These are phyloP conservation scores for Backusella parvicylindrica DNA, from an alignment of 192 early-diverging fungal genomes.

Conservation along the genomic window DNA sequence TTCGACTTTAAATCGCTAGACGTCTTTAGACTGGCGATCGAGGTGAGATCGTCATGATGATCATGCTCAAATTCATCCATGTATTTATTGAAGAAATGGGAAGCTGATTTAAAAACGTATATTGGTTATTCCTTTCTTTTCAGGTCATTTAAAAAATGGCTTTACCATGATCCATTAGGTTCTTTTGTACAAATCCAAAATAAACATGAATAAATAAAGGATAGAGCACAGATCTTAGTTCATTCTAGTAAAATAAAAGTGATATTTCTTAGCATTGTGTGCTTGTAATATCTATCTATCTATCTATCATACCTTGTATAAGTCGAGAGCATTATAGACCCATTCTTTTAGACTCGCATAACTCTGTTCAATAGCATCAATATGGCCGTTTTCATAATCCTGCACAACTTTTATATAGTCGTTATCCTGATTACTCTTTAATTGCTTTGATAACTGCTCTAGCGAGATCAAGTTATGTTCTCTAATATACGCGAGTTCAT, in stretches of 20 bases:
- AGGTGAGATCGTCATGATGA: constrained; percentile 69
- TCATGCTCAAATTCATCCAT: constrained; percentile 69
- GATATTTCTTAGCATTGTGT: background rate
- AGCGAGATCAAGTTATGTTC: constrained; percentile 7
- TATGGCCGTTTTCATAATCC: constrained; percentile 38
- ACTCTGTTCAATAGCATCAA: constrained; percentile 75
- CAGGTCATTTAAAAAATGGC: background rate
- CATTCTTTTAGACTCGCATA: constrained; percentile 75
- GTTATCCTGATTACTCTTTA: constrained; percentile 34
- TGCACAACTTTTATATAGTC: constrained; percentile 58
- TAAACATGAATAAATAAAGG: constrained; percentile 92
- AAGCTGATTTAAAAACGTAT: background rate
- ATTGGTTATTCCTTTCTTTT: background rate
- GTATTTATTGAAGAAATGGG: constrained; percentile 57
- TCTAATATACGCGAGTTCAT: constrained; percentile 54
- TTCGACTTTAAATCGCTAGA: constrained; percentile 70
- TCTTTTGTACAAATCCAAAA: constrained; percentile 72
- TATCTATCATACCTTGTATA: constrained; percentile 65
- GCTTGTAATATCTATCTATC: background rate
- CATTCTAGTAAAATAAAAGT: constrained; percentile 46
- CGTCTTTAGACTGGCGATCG: constrained; percentile 61
- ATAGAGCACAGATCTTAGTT: constrained; percentile 75
- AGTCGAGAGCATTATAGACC: constrained; percentile 90
- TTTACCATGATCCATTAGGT: constrained; percentile 28
- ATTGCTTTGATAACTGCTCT: background rate